Base-by-base conservation (phyloP, 78 protist genomes). In the Diacronema lutheri region DNA sequence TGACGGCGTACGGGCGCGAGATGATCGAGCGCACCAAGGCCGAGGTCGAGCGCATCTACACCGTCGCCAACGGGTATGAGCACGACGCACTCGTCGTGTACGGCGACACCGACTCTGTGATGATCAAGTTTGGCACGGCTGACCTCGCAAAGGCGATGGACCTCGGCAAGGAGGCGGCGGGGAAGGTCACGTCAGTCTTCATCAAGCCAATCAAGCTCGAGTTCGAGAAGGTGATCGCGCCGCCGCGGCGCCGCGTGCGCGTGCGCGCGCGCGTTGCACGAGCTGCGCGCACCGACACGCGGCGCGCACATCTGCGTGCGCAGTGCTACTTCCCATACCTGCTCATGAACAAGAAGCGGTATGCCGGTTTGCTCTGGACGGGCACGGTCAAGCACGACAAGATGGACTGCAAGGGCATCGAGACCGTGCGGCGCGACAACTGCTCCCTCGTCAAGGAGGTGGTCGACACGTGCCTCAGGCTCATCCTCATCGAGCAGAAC, bases 101-200 rank as follows among this genome's bases (percentile, higher is more conserved):
- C 89, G 99, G 99, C 33, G 99, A 99, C 87, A 99, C 99, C 13
- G 99, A 99, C 89, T 98, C 99, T 0, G 99, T 99, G 44, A 99
- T 99, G 99, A 92, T 99, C 85, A 93, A 92, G 76, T 99, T 98
- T 83, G 98, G 86, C 19, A 57, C 56, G 55, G 7, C 21, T 14
- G 35, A 26, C 58, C 79, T 64, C 46, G 72, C 74, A 0, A 7
- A 38, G 57, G 55, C 79, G 58, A 71, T 71, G 79, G 0, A 12
- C 21, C 58, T 71, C 0, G 79, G 58, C 79, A 14, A 41, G 58
- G 79, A 71, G 37, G 79, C 79, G 16, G 79, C 79, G 40, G 79
- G 9, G 12, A 0, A 14, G 37, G 79, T 98, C 12, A 93, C 97
- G 25, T 46, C 37, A 26, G 3, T 56, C 9, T 99, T 98, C 90